phyloP scores from a whole-genome alignment of 1,284 basidiomycete genomes.

The Cutaneotrichosporon mucoides region DNA sequence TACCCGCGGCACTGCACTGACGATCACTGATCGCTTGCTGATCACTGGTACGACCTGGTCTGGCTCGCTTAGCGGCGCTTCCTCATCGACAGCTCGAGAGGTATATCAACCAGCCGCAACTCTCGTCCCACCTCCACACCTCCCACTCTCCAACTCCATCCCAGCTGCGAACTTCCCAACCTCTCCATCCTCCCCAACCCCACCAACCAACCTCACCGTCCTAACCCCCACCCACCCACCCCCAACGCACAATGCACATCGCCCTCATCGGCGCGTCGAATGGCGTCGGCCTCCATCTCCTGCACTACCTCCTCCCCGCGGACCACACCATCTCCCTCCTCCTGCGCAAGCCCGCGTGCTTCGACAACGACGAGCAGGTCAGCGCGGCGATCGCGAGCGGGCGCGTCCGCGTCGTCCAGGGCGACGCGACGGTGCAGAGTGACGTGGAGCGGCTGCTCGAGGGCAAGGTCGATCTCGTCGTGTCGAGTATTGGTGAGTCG shows the following conservation, averaged over 20 bases:
- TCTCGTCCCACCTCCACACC: no score
- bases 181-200: no score
- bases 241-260: constrained; percentile 16
- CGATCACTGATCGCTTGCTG: no score
- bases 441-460: constrained; percentile 26
- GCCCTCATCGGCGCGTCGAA: constrained; percentile 27
- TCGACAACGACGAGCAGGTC: constrained; percentile 19
- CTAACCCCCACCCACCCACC: not conserved
- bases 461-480: constrained; percentile 20
- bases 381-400: constrained; percentile 15
- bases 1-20: no score
- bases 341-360: constrained; percentile 21
- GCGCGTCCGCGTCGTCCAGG: constrained; percentile 20
- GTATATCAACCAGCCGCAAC: no score
- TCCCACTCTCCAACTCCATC: no score
- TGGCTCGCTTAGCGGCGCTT: no score
- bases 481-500: constrained; percentile 29
- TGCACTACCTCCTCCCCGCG: constrained; percentile 12
- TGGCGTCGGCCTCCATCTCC: constrained; percentile 18
- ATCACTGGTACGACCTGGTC: no score
- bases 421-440: constrained; percentile 25
- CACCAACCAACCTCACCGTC: not conserved
- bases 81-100: no score
- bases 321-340: constrained; percentile 9
- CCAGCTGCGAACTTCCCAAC: no score